Conservation (phyloP, 2,329 filamentous ascomycete genomes). For the Colletotrichum sp. region DNA sequence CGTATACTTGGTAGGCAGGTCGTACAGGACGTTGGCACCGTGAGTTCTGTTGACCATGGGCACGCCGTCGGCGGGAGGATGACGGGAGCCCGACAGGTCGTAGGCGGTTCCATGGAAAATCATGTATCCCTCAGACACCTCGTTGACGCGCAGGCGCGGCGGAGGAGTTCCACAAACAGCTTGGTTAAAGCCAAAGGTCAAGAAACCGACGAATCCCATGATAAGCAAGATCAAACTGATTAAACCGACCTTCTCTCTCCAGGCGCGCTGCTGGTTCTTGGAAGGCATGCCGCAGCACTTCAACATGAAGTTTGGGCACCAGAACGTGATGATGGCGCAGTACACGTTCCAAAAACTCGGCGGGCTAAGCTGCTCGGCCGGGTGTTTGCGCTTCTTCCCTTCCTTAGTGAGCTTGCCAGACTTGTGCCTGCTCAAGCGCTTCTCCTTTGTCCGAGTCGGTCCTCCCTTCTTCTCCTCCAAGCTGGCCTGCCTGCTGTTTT, state of each 20-base stretch:
- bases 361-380: constrained; percentile 72
- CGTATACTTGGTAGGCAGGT: constrained; percentile 79
- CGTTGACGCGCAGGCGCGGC: constrained; percentile 78
- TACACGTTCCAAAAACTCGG: constrained; percentile 95
- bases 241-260: constrained; percentile 97
- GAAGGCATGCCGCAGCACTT: constrained; percentile 84
- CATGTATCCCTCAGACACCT: constrained; percentile 85
- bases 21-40: constrained; percentile 82
- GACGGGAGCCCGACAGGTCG: constrained; percentile 76
- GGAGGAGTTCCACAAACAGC: constrained; percentile 80
- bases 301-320: constrained; percentile 86
- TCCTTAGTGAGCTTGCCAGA: constrained; percentile 71
- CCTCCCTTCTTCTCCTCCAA: constrained; percentile 43
- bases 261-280: constrained; percentile 88
- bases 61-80: constrained; percentile 83
- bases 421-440: constrained; percentile 47
- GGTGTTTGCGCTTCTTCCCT: constrained; percentile 53
- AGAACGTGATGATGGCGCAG: constrained; percentile 92
- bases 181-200: constrained; percentile 95
- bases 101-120: constrained; percentile 96
- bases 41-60: constrained; percentile 52
- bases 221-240: constrained; percentile 92
- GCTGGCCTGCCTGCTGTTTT: constrained; percentile 34
- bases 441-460: constrained; percentile 30
- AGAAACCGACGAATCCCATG: constrained; percentile 87